Conservation (phyloP, 805 yeast genomes). For the Cyberlindnera americana region DNA sequence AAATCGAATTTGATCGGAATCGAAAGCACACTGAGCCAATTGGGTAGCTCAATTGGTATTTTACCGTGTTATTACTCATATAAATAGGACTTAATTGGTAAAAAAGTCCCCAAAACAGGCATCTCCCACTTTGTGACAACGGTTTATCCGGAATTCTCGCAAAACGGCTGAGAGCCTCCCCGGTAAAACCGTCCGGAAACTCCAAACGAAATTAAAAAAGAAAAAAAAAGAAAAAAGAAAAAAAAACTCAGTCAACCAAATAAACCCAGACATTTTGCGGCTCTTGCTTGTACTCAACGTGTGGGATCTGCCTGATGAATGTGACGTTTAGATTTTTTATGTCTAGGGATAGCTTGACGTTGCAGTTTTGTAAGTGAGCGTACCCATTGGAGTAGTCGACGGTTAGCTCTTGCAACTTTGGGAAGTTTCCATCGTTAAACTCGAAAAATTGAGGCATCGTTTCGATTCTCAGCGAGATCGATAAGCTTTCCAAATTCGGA, state of each 20-base stretch:
- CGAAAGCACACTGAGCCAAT: no score
- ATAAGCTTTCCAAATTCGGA: conserved; percentile 7
- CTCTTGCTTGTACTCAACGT: conserved; percentile 11
- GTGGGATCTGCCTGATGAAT: conserved; percentile 13
- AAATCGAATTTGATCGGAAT: no score
- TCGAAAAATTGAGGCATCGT: conserved; percentile 11
- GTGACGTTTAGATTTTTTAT: conserved; percentile 9
- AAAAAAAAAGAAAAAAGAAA: no score
- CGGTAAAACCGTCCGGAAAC: no score
- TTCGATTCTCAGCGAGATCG: conserved; percentile 3
- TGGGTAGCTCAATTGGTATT: no score
- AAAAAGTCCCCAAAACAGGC: no score
- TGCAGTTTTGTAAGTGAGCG: conserved; percentile 21
- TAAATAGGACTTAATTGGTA: no score
- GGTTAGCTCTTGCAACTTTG: conserved; percentile 9
- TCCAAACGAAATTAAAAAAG: no score
- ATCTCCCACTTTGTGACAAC: no score
- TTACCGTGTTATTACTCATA: no score
- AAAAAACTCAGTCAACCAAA: conserved; percentile 3
- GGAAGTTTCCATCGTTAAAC: conserved; percentile 12
- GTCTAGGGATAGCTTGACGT: conserved; percentile 15
- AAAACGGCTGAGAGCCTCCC: no score
- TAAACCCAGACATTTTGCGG: conserved; percentile 12
- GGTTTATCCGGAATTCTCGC: neutral
- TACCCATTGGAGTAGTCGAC: conserved; percentile 19